Percentiles rank a stretch among this genome's conserved stretches.
These are phyloP conservation scores for Colletotrichum liaoningense DNA, from an alignment of 2,329 filamentous ascomycete species.

Conservation along the genomic window DNA sequence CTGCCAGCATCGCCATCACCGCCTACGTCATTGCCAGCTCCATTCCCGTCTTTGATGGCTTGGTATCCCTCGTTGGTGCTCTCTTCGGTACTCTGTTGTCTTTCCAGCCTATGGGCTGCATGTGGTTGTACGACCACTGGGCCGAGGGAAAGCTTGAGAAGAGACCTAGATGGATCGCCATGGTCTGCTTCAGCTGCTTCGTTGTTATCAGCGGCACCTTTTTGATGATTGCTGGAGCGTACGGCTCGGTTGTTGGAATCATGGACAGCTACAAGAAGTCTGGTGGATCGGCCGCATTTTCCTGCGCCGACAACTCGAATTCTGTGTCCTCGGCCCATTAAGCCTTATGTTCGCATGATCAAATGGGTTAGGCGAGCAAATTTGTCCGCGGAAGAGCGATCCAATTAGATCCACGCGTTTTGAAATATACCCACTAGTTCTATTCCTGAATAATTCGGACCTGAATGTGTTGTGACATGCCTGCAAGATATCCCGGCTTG, in stretches of 20 bases:
- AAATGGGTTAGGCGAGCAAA: not conserved
- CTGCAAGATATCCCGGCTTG: not conserved
- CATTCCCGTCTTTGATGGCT: slow-evolving; percentile 43
- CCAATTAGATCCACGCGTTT: not conserved
- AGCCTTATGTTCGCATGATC: not conserved
- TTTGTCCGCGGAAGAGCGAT: not conserved
- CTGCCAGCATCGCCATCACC: slow-evolving; percentile 38
- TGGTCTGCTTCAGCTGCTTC: slow-evolving; percentile 40
- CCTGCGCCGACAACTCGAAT: slow-evolving; percentile 56
- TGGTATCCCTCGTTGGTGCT: slow-evolving; percentile 43
- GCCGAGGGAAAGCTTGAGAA: slow-evolving; percentile 36
- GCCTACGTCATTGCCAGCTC: slow-evolving; percentile 44
- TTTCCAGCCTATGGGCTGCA: slow-evolving; percentile 46
- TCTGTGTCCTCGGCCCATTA: slow-evolving; percentile 28
- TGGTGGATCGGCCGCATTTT: slow-evolving; percentile 51
- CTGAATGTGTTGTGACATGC: not conserved
- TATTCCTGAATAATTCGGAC: not conserved
- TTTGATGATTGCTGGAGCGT: slow-evolving; percentile 56
- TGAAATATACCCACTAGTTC: slow-evolving; percentile 16
- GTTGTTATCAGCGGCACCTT: slow-evolving; percentile 52
- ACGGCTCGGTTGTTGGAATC: slow-evolving; percentile 54
- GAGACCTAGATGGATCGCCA: slow-evolving; percentile 32
- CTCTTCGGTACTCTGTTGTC: slow-evolving; percentile 43
- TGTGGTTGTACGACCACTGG: slow-evolving; percentile 59
- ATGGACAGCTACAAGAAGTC: slow-evolving; percentile 48